Evolutionary conservation across 1,284 basidiomycete species (phyloP), one percentile per base, ranked within the genome.

Genomic region (Dichomitus squalens): DNA sequence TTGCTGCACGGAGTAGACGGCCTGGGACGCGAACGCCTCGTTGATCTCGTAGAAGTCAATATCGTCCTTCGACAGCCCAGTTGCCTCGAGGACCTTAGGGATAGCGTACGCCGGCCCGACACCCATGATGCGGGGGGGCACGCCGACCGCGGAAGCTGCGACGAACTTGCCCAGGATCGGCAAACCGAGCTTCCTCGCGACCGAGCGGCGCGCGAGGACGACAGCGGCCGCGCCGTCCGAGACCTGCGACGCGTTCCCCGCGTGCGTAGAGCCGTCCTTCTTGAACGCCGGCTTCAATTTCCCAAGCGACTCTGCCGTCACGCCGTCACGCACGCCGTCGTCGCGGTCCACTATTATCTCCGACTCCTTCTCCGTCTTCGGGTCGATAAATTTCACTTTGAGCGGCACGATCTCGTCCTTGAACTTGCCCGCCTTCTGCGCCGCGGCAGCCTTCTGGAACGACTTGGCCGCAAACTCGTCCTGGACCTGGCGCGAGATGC

Each of bases 211-310:
- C 34, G 93, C 84, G 56, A 98, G 87, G 54, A 99, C 76, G 49
- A 98, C 95, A 0, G 96, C 96, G 48, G 96, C 95, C 21, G 96
- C 96, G 60, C 96, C 96, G 70, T 99, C 97, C n/a, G 94, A 95
- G 47, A 99, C 87, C 73, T 98, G 96, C 23, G 92, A 95, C 1
- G 95, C 93, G 74, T 96, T 98, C 35, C 88, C 90, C 47, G 96
- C 97, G 71, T 97, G 95, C 2, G 97, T 98, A 18, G 83, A 76
- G n/a, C 97, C 97, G 39, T 88, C 85, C 77, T 93, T 90, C 58
- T 79, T 75, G 77, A 99, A 99, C 7, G 94, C 92, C 8, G 96
- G 94, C 80, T 96, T 98, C 68, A 99, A 84, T 82, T 97, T 98
- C 53, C 76, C 74, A 55, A 99, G 80, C 64, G 85, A 88, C 79